Evolutionary conservation across 805 yeast species (phyloP).

Genomic region (Metschnikowia orientalis): DNA sequence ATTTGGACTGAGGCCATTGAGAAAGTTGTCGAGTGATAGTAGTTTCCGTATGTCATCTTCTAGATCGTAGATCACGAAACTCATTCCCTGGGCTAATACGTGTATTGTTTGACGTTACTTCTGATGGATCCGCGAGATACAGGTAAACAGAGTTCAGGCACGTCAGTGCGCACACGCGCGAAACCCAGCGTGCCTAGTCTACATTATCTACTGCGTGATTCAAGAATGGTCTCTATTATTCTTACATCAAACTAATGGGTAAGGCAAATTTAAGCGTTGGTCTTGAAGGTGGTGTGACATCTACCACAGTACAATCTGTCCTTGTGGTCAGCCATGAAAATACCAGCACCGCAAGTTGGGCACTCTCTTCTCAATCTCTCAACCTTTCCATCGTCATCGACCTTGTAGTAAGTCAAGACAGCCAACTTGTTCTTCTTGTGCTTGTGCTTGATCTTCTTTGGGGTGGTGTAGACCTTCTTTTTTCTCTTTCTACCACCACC

Average conservation of each 20-base stretch:
- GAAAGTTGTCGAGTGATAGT: constrained; percentile 56
- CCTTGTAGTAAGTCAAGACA: constrained; percentile 99
- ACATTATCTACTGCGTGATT: too few species aligned
- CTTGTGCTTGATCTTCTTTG: constrained; percentile 99
- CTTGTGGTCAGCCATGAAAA: constrained; percentile 98
- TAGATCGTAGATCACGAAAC: constrained; percentile 51
- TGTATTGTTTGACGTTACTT: constrained; percentile 6
- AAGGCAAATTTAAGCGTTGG: constrained; percentile 18
- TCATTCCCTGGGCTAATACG: constrained; percentile 22
- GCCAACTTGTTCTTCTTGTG: constrained; percentile 99
- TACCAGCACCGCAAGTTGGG: constrained; percentile 96
- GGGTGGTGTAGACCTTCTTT: constrained; percentile 99
- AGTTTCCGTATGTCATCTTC: constrained; percentile 59
- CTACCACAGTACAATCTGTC: constrained; percentile 99
- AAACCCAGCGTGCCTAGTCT: too few species aligned
- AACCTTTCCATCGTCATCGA: constrained; percentile 96
- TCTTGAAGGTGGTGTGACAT: constrained; percentile 92
- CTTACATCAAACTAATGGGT: constrained; percentile 11
- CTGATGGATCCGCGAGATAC: constrained; percentile 8
- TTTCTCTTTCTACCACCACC: constrained; percentile 95
- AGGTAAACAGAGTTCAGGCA: constrained; percentile 45
- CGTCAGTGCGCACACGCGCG: too few species aligned
- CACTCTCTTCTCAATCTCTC: constrained; percentile 99
- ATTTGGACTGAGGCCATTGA: constrained; percentile 65
- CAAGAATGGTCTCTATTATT: constrained; percentile 4